Conservation (phyloP, 192 early-diverging fungal genomes). For the Irineochytrium annulatum region DNA sequence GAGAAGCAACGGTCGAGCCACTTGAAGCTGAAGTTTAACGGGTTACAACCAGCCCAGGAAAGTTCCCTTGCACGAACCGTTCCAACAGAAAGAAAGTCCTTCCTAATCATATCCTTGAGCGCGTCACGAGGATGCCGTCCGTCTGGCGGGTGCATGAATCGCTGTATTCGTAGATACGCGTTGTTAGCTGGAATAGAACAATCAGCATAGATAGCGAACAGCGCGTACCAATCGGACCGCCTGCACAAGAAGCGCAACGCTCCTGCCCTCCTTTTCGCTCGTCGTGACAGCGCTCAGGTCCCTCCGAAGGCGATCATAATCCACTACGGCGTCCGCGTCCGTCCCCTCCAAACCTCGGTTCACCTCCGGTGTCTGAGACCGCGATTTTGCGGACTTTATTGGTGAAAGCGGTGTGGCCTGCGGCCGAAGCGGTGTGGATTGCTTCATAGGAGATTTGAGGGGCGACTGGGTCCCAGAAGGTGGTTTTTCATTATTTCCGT, state of each 20-base stretch:
- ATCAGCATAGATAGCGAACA: background rate
- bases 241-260: constrained; percentile 30
- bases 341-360: no score
- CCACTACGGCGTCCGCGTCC: constrained; percentile 20
- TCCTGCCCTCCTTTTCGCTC: constrained; percentile 4
- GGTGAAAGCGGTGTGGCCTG: no score
- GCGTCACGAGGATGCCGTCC: constrained; percentile 11
- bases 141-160: constrained; percentile 6
- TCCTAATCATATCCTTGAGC: constrained; percentile 15
- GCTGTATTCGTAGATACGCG: constrained; percentile 8
- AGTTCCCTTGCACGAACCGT: background rate
- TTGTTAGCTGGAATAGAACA: background rate
- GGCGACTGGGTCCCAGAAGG: no score
- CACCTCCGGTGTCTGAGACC: no score
- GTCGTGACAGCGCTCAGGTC: constrained; percentile 27
- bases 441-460: no score
- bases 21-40: background rate
- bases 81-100: constrained; percentile 28
- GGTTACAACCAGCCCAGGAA: background rate
- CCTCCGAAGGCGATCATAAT: constrained; percentile 22
- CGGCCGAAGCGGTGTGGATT: no score
- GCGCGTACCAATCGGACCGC: constrained; percentile 32
- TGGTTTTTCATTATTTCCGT: no score
- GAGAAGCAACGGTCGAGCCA: constrained; percentile 3
- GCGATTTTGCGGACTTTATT: no score